phyloP scores from a whole-genome alignment of 2,329 filamentous ascomycete genomes.

The Allantophomopsis lycopodina region DNA sequence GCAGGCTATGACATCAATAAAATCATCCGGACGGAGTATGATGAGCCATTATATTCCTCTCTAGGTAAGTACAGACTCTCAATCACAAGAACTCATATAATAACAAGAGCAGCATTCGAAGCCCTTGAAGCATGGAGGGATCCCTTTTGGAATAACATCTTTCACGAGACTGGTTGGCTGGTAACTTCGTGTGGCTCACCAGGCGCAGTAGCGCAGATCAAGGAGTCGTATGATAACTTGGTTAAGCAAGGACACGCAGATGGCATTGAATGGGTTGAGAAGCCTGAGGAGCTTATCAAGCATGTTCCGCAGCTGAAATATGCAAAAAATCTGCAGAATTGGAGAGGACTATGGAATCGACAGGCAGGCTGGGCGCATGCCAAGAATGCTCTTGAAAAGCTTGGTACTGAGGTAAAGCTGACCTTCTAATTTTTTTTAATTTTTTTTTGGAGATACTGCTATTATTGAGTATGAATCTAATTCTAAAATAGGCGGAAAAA shows the following conservation, averaged over 20 bases:
- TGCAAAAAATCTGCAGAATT: not conserved
- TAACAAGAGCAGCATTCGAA: conserved; percentile 2
- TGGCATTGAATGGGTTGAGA: conserved; percentile 18
- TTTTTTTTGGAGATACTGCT: no score
- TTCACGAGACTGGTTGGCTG: conserved; percentile 4
- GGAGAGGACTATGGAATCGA: conserved; percentile 1
- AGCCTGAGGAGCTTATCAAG: conserved; percentile 13
- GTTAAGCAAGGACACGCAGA: conserved; percentile 1
- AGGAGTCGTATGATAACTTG: conserved; percentile 8
- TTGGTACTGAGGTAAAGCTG: not conserved
- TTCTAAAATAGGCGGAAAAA: not conserved
- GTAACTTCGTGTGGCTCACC: not conserved
- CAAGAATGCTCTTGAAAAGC: not conserved
- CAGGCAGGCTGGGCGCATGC: conserved; percentile 1
- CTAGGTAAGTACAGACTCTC: conserved; percentile 1
- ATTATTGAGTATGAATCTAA: conserved; percentile 3
- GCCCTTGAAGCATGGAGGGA: conserved; percentile 23
- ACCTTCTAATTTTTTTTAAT: no score
- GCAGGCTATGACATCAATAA: conserved; percentile 48
- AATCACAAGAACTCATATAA: not conserved
- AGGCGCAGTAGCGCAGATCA: conserved; percentile 15
- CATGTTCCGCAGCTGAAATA: conserved; percentile 16
- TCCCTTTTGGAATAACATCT: conserved; percentile 19
- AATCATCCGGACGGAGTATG: conserved; percentile 26
- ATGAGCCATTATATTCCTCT: conserved; percentile 11